Evolutionary conservation across 2,329 filamentous ascomycete genomes (phyloP), one percentile per base, ranked within the genome.

Genomic region (Epichloe sibirici): DNA sequence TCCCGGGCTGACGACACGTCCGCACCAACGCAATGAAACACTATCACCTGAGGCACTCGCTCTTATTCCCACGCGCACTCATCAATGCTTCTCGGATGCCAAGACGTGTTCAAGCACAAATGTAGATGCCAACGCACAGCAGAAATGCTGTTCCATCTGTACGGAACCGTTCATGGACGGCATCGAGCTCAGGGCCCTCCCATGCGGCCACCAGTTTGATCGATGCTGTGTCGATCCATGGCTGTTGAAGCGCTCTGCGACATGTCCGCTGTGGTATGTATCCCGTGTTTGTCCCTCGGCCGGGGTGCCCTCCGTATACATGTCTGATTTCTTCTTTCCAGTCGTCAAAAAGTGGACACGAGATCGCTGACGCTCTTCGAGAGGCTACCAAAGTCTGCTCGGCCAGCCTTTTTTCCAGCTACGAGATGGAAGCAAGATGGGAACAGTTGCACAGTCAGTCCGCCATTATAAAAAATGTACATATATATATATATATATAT

Each of bases 231-330:
- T 51, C 40, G 52, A 54, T 13, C 49, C 52, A 15, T 51, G 52
- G 52, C 35, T 51, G 2, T 28, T 45, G 23, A 45, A 25, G 23
- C 49, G 35, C 28, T 48, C 52, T 21, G 45, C 49, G 4, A 51
- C 52, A 13, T 54, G 52, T 45, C 52, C 52, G 5, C 40, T 54
- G 1, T 54, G 49, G 52, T 54, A 37, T 34, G 48, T 11, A 38
- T 7, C 11, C 31, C 31, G 9, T 31, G 8, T 31, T 31, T 31
- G 31, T 31, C 8, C 1, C 31, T 31, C 31, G 31, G 31, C 9
- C 8, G 31, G 8, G 31, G 8, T 11, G 31, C 3, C 31, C 31
- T 31, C 31, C 31, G 31, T 31, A 11, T 4, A 31, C 9, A 31
- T 31, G 31, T 11, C 31, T 31, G 31, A 31, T 4, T 31, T 11